Percentiles rank a stretch among this genome's conserved stretches.
These are phyloP conservation scores for Musa troglodytarum DNA, from an alignment of 176 grass and related monocot species.

Conservation along the genomic window DNA sequence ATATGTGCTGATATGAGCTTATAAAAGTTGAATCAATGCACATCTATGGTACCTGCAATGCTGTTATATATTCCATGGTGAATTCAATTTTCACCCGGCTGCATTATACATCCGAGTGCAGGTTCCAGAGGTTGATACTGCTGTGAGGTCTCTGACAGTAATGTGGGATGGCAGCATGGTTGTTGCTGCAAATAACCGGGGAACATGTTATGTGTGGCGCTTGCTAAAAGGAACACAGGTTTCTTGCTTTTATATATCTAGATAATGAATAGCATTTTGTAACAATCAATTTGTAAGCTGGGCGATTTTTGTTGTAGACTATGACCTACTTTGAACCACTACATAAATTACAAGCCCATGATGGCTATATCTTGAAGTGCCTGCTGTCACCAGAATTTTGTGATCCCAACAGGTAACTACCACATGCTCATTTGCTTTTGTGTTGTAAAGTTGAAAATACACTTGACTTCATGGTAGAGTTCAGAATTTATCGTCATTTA, in stretches of 20 bases:
- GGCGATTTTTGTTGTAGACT: constrained; percentile 32
- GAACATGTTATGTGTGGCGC: constrained; percentile 94
- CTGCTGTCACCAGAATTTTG: constrained; percentile 88
- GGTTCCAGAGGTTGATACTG: constrained; percentile 92
- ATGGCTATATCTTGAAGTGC: constrained; percentile 81
- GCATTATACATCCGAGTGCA: constrained; percentile 8
- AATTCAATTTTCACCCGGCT: not conserved
- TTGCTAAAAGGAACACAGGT: constrained; percentile 67
- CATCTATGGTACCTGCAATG: not conserved
- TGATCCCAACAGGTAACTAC: constrained; percentile 64
- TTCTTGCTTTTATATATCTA: not conserved
- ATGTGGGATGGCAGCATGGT: constrained; percentile 99
- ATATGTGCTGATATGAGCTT: not conserved
- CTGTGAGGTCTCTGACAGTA: constrained; percentile 70
- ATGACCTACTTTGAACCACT: constrained; percentile 63
- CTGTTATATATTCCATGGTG: not conserved
- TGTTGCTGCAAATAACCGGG: constrained; percentile 85
- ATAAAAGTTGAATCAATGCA: not conserved
- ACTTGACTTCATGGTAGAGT: no score
- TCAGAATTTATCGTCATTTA: no score
- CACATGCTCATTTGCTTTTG: not conserved
- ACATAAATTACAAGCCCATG: constrained; percentile 89
- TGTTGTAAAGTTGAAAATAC: not conserved
- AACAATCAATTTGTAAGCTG: constrained; percentile 16
- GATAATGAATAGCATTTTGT: not conserved